These are phyloP conservation scores for Neurospora pannonica DNA, from an alignment of 495 filamentous ascomycete species.

Conservation along the genomic window DNA sequence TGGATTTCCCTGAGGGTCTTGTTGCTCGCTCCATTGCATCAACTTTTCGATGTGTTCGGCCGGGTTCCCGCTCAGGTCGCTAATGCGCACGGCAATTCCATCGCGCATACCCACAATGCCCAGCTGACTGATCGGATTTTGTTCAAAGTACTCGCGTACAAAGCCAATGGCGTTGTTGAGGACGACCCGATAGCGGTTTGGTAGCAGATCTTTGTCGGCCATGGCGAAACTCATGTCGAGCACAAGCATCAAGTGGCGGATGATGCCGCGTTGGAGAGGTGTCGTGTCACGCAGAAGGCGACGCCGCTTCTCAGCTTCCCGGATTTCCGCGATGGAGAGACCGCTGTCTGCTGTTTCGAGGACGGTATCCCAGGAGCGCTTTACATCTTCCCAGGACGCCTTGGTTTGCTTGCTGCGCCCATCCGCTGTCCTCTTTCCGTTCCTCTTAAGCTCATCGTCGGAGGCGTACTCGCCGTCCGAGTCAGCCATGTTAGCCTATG, in stretches of 20 bases:
- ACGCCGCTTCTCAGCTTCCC: slow-evolving; percentile 39
- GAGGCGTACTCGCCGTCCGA: slow-evolving; percentile 83
- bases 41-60: slow-evolving; percentile 71
- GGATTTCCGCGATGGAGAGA: slow-evolving; percentile 24
- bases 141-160: slow-evolving; percentile 91
- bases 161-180: slow-evolving; percentile 81
- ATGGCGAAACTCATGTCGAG: slow-evolving; percentile 92
- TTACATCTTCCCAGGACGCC: slow-evolving; percentile 39
- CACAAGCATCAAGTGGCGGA: slow-evolving; percentile 83
- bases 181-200: slow-evolving; percentile 72
- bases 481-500: slow-evolving; percentile 48
- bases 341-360: slow-evolving; percentile 34
- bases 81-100: slow-evolving; percentile 75
- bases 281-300: slow-evolving; percentile 79
- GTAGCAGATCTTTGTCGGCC: slow-evolving; percentile 88
- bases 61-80: slow-evolving; percentile 85
- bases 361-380: slow-evolving; percentile 39
- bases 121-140: slow-evolving; percentile 97
- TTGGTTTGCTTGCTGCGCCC: slow-evolving; percentile 15
- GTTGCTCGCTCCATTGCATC: slow-evolving; percentile 55
- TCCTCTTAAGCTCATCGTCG: slow-evolving; percentile 57
- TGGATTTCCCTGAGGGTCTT: slow-evolving; percentile 82
- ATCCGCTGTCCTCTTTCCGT: slow-evolving; percentile 21
- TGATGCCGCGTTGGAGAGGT: slow-evolving; percentile 90
- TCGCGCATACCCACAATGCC: slow-evolving; percentile 86